Conservation (phyloP, 2,329 filamentous ascomycete species). For the Calonectria henricotiae region DNA sequence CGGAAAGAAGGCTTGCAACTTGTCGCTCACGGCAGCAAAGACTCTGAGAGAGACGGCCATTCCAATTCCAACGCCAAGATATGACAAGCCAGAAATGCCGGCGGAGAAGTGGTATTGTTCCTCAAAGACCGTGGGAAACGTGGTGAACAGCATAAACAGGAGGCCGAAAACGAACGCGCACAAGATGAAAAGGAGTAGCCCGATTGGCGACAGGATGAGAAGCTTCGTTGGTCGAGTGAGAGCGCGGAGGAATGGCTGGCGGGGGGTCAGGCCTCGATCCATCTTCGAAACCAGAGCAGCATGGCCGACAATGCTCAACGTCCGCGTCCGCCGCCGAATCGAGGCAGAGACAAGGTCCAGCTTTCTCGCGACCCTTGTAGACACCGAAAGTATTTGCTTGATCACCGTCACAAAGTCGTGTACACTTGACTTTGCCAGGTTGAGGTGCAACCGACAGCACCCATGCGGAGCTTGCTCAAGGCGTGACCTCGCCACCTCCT, state of each 20-base stretch:
- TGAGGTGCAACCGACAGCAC: slow-evolving; percentile 40
- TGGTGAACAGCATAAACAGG: slow-evolving; percentile 58
- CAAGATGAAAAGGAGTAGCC: slow-evolving; percentile 63
- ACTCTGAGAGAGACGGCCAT: slow-evolving; percentile 51
- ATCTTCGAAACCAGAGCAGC: slow-evolving; percentile 39
- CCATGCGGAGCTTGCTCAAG: slow-evolving; percentile 40
- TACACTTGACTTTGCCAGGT: slow-evolving; percentile 33
- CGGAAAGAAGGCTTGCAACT: slow-evolving; percentile 27
- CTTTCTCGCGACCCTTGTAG: slow-evolving; percentile 41
- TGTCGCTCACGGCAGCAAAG: slow-evolving; percentile 37
- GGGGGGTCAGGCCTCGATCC: slow-evolving; percentile 35
- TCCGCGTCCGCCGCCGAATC: slow-evolving; percentile 40
- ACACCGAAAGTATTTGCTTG: slow-evolving; percentile 38
- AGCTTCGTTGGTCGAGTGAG: slow-evolving; percentile 63
- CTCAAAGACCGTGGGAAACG: slow-evolving; percentile 58
- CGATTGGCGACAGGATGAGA: slow-evolving; percentile 69
- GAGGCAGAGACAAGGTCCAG: slow-evolving; percentile 42
- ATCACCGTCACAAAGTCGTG: slow-evolving; percentile 23
- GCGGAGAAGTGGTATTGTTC: slow-evolving; percentile 55
- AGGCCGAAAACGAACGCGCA: slow-evolving; percentile 57
- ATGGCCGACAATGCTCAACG: slow-evolving; percentile 38
- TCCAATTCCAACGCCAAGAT: slow-evolving; percentile 66
- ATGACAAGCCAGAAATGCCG: slow-evolving; percentile 58
- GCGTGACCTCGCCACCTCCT: slow-evolving; percentile 35
- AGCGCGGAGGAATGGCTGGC: slow-evolving; percentile 54